These are phyloP conservation scores for Batrachochytrium dendrobatidis DNA, from an alignment of 371 early-diverging fungal species.

Conservation along the genomic window DNA sequence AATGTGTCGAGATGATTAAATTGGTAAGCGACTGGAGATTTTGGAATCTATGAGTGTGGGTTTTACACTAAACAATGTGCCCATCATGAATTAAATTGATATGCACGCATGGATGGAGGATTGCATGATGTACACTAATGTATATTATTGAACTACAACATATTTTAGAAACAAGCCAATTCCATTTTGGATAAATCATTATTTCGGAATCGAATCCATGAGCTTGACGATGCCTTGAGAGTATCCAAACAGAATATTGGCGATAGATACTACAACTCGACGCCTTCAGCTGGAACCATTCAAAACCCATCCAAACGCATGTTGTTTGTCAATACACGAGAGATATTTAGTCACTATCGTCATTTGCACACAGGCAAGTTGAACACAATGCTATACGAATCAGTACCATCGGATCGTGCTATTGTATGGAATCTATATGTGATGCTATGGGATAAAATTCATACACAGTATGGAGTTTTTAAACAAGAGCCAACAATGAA, in stretches of 20 bases:
- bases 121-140: too few relatives aligned
- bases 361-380: not conserved
- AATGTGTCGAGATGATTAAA: not conserved
- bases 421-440: constrained; percentile 1
- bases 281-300: not conserved
- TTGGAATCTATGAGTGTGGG: not conserved
- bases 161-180: constrained; percentile 1
- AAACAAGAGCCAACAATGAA: not conserved
- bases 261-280: not conserved
- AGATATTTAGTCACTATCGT: not conserved
- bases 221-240: not conserved
- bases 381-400: not conserved
- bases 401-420: not conserved
- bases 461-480: not conserved
- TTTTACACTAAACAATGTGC: not conserved
- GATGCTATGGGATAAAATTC: not conserved
- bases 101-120: not conserved
- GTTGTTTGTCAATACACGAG: not conserved
- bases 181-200: not conserved
- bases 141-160: too few relatives aligned
- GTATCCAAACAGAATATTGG: not conserved
- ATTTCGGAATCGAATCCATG: not conserved
- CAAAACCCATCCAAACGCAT: not conserved
- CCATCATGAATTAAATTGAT: not conserved
- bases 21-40: constrained; percentile 3